Conservation (phyloP, 2,329 filamentous ascomycete genomes). For the Pseudocercospora fuligena region DNA sequence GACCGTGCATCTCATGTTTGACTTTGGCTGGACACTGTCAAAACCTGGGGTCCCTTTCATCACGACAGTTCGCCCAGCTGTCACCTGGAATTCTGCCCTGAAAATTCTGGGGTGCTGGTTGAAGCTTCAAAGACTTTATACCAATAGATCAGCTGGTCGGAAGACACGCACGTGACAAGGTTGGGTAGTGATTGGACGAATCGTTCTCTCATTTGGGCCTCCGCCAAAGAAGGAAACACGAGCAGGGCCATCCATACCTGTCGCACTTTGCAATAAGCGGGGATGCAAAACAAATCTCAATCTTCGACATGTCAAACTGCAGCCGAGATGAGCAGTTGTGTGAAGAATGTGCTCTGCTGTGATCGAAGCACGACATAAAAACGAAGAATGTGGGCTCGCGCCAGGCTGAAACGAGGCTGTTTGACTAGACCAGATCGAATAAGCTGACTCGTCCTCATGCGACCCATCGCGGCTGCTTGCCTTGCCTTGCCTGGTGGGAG, state of each 20-base stretch:
- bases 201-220: constrained; percentile 10
- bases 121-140: constrained; percentile 9
- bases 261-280: neutral
- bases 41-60: neutral
- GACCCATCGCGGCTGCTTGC: neutral
- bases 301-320: neutral
- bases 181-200: constrained; percentile 4
- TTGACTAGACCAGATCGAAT: neutral
- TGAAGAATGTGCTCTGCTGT: neutral
- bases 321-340: neutral
- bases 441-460: neutral
- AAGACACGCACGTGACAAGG: neutral
- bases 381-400: neutral
- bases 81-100: constrained; percentile 3
- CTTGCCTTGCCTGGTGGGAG: neutral
- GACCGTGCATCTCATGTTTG: constrained; percentile 3
- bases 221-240: constrained; percentile 4
- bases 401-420: neutral
- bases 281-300: constrained; percentile 7
- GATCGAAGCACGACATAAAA: neutral
- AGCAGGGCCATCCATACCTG: constrained; percentile 5
- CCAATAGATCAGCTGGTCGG: neutral
- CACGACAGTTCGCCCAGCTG: constrained; percentile 1
- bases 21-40: neutral
- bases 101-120: neutral